Evolutionary conservation across 208 protist genomes (phyloP).

Genomic region (Polymyxa betae): DNA sequence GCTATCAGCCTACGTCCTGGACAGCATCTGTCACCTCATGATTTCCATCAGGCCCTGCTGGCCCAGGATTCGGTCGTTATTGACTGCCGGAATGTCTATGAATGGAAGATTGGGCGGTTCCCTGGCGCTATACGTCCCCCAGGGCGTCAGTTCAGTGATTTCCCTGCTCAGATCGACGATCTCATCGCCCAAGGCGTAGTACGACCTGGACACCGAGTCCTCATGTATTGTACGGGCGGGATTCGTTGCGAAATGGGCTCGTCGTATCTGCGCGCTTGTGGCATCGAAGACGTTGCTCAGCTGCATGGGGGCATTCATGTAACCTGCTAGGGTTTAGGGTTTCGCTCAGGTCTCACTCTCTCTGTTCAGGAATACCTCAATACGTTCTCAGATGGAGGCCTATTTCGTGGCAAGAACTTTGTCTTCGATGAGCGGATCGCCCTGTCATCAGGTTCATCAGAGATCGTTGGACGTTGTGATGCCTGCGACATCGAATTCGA

Average conservation of each 20-base stretch:
- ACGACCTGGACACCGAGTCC: background rate
- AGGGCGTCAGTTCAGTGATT: constrained; percentile 18
- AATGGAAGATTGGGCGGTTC: constrained; percentile 36
- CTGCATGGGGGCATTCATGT: constrained; percentile 37
- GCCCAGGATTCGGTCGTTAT: background rate
- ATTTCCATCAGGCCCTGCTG: background rate
- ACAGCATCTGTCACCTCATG: background rate
- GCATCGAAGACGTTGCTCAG: constrained; percentile 15
- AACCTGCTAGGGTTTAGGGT: background rate
- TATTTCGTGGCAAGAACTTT: constrained; percentile 38
- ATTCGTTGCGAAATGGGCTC: constrained; percentile 46
- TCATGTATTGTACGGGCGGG: constrained; percentile 43
- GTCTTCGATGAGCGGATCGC: constrained; percentile 51
- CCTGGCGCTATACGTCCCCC: background rate
- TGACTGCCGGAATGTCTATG: constrained; percentile 23
- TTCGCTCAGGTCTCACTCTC: background rate
- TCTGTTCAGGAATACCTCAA: constrained; percentile 4
- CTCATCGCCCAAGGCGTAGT: background rate
- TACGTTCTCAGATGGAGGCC: constrained; percentile 10
- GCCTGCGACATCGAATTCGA: background rate
- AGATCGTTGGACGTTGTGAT: constrained; percentile 7
- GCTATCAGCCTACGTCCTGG: background rate
- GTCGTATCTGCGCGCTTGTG: background rate
- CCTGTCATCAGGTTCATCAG: background rate
- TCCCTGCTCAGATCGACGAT: background rate